These are phyloP conservation scores for Aspergillus campestris DNA, from an alignment of 495 filamentous ascomycete species.

Conservation along the genomic window DNA sequence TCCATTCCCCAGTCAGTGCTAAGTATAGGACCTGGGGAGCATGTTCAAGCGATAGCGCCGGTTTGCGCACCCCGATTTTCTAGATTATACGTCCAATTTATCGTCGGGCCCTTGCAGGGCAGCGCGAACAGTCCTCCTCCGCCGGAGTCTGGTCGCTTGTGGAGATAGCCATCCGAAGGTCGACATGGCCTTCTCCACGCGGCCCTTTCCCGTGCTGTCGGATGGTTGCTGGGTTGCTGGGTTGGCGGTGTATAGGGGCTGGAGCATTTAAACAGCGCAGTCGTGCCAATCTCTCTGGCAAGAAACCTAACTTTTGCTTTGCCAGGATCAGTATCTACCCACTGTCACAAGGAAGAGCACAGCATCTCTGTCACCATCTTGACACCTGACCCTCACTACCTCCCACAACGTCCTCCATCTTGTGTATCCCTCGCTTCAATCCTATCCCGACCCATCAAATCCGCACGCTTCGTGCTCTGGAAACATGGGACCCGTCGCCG, in stretches of 20 bases:
- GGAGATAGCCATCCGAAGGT: constrained; percentile 9
- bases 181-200: constrained; percentile 17
- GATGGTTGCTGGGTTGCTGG: constrained; percentile 13
- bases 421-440: too few relatives aligned
- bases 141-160: constrained; percentile 11
- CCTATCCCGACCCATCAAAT: too few relatives aligned
- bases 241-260: constrained; percentile 30
- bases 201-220: constrained; percentile 14
- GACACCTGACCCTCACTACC: too few relatives aligned
- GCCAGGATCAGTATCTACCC: too few relatives aligned
- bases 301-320: too few relatives aligned
- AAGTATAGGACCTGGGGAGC: too few relatives aligned
- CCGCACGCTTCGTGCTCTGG: too few relatives aligned
- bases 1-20: not conserved
- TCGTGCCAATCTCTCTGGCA: too few relatives aligned
- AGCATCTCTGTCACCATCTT: too few relatives aligned
- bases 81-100: constrained; percentile 26
- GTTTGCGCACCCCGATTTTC: constrained; percentile 15
- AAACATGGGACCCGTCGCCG: not conserved
- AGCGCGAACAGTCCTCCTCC: constrained; percentile 11
- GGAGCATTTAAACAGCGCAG: constrained; percentile 8
- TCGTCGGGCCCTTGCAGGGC: constrained; percentile 35
- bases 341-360: too few relatives aligned
- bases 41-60: constrained; percentile 1
- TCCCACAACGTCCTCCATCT: too few relatives aligned